phyloP scores from a whole-genome alignment of 225 moss, liverwort and hornwort genomes.

The Neckera pumila region DNA sequence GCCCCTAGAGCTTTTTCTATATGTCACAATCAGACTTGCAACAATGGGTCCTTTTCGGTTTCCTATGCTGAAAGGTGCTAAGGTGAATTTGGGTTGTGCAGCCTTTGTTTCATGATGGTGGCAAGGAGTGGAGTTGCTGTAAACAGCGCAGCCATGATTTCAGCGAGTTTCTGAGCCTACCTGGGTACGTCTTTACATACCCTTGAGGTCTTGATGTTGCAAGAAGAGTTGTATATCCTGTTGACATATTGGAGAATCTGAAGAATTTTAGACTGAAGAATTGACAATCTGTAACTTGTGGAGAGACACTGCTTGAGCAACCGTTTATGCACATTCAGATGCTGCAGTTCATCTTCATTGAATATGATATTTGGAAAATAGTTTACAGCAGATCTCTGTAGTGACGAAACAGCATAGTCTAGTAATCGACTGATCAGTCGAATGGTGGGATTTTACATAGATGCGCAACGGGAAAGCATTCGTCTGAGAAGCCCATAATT shows the following conservation, averaged over 20 bases:
- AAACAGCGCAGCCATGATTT: conserved; percentile 96
- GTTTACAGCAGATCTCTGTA: not conserved
- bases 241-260: not conserved
- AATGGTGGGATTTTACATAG: conserved; percentile 36
- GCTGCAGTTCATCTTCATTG: not conserved
- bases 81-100: conserved; percentile 19
- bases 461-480: conserved; percentile 83
- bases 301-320: not conserved
- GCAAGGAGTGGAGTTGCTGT: conserved; percentile 96
- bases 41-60: not conserved
- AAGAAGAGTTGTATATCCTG: not conserved
- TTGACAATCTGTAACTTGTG: not conserved
- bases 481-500: conserved; percentile 67
- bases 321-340: not conserved
- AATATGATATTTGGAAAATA: not conserved
- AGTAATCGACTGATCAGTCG: conserved; percentile 8
- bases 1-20: not conserved
- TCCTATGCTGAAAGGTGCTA: not conserved
- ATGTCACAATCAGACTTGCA: not conserved
- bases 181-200: conserved; percentile 43
- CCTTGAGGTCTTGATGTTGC: not conserved
- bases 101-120: conserved; percentile 95
- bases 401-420: not conserved
- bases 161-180: conserved; percentile 64
- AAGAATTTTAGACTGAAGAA: not conserved